Base-by-base conservation (phyloP, 2,329 filamentous ascomycete species). In the Penicillium sp. region DNA sequence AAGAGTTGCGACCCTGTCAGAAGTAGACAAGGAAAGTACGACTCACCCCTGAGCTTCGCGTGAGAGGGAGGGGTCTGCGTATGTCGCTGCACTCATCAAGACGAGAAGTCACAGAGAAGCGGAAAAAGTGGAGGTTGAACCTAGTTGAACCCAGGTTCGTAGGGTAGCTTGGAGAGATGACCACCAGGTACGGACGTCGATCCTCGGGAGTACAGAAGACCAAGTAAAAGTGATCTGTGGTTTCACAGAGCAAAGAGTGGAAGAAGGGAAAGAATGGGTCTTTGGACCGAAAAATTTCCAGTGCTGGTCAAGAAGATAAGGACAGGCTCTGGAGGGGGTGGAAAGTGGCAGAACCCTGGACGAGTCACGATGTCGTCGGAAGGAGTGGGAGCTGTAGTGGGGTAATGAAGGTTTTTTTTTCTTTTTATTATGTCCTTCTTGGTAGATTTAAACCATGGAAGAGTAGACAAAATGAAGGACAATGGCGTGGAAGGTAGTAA, bases 31-130 rank as follows among this genome's bases (percentile, higher is more conserved):
- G 40, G 46, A 46, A 49, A 29, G 39, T 52, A 47, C 41, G 43
- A 71, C 65, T 59, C 62, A 72, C 70, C 67, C 71, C 58, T 69
- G 68, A 59, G 67, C 67, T 65, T 68, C 67, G 62, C 69, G 70
- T 61, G 69, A 59, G 62, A 71, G 64, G 65, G 69, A 69, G 61
- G 67, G 64, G 62, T 71, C 69, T 53, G 67, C 56, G 58, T 65
- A 71, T 57, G 67, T 67, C 60, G 68, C 62, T 60, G 64, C 67
- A 69, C 68, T 72, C 69, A 71, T 72, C 65, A 69, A 72, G 68
- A 62, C 64, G 61, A 65, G 53, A 45, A 60, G 54, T 57, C 49
- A 50, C 47, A 29, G 52, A 55, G 46, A 54, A 45, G 53, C 47
- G 56, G 44, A 54, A 49, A 47, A 53, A 56, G 42, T 59, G 46